phyloP scores from a whole-genome alignment of 352 stramenopile genomes.

The Peronospora farinosa region DNA sequence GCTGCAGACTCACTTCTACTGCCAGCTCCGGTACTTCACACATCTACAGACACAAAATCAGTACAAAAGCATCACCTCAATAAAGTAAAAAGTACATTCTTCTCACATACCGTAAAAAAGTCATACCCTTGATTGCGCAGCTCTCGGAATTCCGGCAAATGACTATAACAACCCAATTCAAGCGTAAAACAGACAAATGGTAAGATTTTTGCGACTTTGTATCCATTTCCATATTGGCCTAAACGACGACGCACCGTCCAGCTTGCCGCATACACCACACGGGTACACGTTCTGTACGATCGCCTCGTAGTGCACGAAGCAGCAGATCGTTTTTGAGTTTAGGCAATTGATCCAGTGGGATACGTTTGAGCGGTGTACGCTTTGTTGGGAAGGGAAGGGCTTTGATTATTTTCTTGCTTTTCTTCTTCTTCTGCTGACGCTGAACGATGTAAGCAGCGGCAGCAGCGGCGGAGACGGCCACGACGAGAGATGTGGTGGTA shows the following conservation, averaged over 20 bases:
- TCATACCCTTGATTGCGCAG: constrained; percentile 78
- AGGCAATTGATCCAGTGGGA: constrained; percentile 63
- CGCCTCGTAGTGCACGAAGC: constrained; percentile 75
- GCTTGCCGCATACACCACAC: constrained; percentile 98
- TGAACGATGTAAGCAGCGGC: constrained; percentile 56
- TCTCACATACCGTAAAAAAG: constrained; percentile 77
- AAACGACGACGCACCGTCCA: constrained; percentile 59
- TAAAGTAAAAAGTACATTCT: not conserved
- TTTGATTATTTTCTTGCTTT: constrained; percentile 13
- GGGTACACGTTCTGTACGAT: constrained; percentile 87
- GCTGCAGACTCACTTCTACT: constrained; percentile 96
- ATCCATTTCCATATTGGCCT: not conserved
- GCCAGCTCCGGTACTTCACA: constrained; percentile 78
- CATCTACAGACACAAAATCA: constrained; percentile 39
- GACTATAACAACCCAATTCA: constrained; percentile 27
- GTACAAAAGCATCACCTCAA: not conserved
- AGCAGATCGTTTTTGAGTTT: constrained; percentile 88
- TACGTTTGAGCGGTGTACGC: constrained; percentile 65
- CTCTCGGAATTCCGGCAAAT: constrained; percentile 84
- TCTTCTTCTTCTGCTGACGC: constrained; percentile 41
- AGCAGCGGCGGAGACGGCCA: constrained; percentile 44
- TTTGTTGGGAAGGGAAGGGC: constrained; percentile 49
- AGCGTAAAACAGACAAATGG: not conserved
- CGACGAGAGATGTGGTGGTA: constrained; percentile 18
- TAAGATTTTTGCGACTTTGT: not conserved